These are phyloP conservation scores for Calophaca sinica DNA, from an alignment of 306 rosid genomes.

Conservation along the genomic window DNA sequence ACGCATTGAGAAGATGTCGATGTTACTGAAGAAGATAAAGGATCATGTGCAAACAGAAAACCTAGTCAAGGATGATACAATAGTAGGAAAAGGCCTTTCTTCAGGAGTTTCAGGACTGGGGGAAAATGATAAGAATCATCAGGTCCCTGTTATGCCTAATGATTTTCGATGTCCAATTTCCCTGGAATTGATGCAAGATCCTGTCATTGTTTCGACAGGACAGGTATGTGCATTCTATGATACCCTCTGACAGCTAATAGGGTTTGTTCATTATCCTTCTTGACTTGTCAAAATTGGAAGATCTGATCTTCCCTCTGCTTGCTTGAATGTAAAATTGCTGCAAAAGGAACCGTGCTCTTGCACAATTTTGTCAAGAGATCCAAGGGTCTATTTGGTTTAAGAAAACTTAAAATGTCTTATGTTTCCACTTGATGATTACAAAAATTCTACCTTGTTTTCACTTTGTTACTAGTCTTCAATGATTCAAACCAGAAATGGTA, in stretches of 20 bases:
- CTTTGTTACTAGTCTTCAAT: conserved; percentile 5
- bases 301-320: conserved; percentile 6
- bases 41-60: conserved; percentile 86
- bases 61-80: conserved; percentile 58
- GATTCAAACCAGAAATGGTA: not conserved
- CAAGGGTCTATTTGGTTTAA: not conserved
- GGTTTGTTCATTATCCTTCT: conserved; percentile 19
- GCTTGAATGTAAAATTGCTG: conserved; percentile 38
- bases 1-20: conserved; percentile 85
- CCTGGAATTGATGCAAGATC: conserved; percentile 94
- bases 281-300: conserved; percentile 9
- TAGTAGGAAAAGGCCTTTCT: conserved; percentile 53
- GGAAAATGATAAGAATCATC: conserved; percentile 60
- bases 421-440: conserved; percentile 13
- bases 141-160: conserved; percentile 70
- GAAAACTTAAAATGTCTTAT: not conserved
- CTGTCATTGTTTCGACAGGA: conserved; percentile 98
- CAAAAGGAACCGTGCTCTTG: conserved; percentile 21
- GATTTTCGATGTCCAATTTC: conserved; percentile 99
- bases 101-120: conserved; percentile 60
- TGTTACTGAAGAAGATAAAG: conserved; percentile 80
- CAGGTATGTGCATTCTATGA: conserved; percentile 68
- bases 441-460: not conserved
- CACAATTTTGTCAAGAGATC: conserved; percentile 24
- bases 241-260: conserved; percentile 36